These are phyloP conservation scores for Chenopodium formosanum DNA, from an alignment of 148 eudicot genomes.

Conservation along the genomic window DNA sequence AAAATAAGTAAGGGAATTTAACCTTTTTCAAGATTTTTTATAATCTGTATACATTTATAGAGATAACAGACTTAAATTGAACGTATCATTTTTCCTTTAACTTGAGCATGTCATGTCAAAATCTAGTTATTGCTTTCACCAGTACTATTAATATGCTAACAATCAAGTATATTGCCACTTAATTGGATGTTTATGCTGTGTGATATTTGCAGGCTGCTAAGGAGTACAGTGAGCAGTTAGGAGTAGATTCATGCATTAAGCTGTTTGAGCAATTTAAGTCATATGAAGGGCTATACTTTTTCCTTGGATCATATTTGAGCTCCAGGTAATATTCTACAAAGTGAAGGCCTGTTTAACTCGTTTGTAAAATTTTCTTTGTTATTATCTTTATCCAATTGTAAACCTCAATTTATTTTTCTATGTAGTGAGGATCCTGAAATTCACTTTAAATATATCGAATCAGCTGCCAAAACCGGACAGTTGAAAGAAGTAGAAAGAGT, in stretches of 20 bases:
- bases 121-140: background rate
- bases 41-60: background rate
- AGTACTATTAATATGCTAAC: background rate
- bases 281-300: constrained; percentile 84
- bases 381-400: background rate
- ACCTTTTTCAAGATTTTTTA: too few relatives aligned
- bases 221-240: constrained; percentile 79
- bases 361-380: background rate
- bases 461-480: constrained; percentile 91
- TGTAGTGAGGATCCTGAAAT: constrained; percentile 89
- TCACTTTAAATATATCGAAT: constrained; percentile 85
- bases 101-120: background rate
- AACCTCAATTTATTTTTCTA: background rate
- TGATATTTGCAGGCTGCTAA: constrained; percentile 65
- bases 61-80: background rate
- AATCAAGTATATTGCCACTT: background rate
- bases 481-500: constrained; percentile 89
- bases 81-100: background rate
- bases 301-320: constrained; percentile 82
- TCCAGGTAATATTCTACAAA: constrained; percentile 56
- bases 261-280: constrained; percentile 90
- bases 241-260: constrained; percentile 78
- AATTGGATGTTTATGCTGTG: constrained; percentile 1
- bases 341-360: constrained; percentile 13
- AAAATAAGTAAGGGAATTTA: background rate